Conservation (phyloP, 768 basidiomycete genomes). For the Collybiopsis luxurians region DNA sequence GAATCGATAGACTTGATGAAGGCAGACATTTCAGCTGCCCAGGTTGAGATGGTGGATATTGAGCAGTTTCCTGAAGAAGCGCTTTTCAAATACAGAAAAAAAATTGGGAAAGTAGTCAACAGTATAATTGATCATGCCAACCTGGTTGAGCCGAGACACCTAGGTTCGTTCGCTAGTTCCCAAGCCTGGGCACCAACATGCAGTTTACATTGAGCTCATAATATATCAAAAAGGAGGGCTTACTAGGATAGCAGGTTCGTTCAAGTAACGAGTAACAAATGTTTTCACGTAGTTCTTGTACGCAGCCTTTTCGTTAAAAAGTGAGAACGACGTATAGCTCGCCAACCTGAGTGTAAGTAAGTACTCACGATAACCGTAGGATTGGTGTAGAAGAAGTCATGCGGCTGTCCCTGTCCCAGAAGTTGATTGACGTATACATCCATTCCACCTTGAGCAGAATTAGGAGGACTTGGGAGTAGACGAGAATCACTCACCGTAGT, state of each 20-base stretch:
- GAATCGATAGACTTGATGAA: conserved; percentile 63
- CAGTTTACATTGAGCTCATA: neutral
- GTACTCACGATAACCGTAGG: conserved; percentile 39
- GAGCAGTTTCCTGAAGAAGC: conserved; percentile 44
- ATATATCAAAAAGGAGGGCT: conserved; percentile 26
- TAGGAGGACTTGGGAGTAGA: no score
- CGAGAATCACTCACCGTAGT: conserved; percentile 3
- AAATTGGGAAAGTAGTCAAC: neutral
- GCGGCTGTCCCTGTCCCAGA: conserved; percentile 32
- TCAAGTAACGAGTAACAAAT: conserved; percentile 46
- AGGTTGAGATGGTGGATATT: conserved; percentile 49
- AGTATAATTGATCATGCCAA: conserved; percentile 16
- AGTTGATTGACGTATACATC: conserved; percentile 65
- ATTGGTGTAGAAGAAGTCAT: conserved; percentile 65
- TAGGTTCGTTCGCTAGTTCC: conserved; percentile 41
- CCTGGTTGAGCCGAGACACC: conserved; percentile 43
- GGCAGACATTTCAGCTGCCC: conserved; percentile 53
- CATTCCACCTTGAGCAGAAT: conserved; percentile 70
- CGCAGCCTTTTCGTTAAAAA: conserved; percentile 30
- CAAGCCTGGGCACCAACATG: conserved; percentile 13
- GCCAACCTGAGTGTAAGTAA: no score
- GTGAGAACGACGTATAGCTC: conserved; percentile 1
- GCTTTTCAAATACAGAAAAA: neutral
- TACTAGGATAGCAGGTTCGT: conserved; percentile 58
- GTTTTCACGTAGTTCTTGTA: conserved; percentile 51